A percentile compares a stretch with the other conserved stretches of the same genome.
Conservation (phyloP, 371 early-diverging fungal species). For the Mortierella sp. region DNA sequence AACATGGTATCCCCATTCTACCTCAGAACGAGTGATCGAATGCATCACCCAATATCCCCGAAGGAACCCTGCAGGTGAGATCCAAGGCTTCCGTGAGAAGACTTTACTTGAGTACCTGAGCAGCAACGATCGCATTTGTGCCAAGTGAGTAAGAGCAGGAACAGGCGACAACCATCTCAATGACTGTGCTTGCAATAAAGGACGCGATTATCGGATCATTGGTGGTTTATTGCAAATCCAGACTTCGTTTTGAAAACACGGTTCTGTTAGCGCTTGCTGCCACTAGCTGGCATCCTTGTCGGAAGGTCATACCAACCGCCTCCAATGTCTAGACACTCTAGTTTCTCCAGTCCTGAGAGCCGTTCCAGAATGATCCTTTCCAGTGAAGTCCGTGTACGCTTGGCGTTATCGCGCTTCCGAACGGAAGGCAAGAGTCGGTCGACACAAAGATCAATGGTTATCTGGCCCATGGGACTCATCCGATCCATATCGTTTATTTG, state of each 20-base stretch:
- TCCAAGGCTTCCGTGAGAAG: slow-evolving; percentile 42
- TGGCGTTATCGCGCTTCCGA: slow-evolving; percentile 11
- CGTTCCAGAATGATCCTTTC: slow-evolving; percentile 36
- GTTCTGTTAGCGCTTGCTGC: background rate
- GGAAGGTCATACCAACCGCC: slow-evolving; percentile 20
- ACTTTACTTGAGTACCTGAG: slow-evolving; percentile 36
- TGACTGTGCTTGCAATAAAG: background rate
- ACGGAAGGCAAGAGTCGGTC: slow-evolving; percentile 28
- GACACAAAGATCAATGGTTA: slow-evolving; percentile 33
- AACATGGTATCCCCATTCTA: no score
- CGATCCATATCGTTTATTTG: slow-evolving; percentile 36
- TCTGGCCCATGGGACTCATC: slow-evolving; percentile 25
- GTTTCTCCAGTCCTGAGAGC: slow-evolving; percentile 20
- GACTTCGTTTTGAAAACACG: no score
- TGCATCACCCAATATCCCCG: slow-evolving; percentile 42
- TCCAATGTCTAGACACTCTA: slow-evolving; percentile 26
- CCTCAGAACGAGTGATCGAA: slow-evolving; percentile 32
- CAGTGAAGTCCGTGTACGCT: slow-evolving; percentile 14
- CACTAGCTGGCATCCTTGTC: background rate
- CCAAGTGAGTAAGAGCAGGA: background rate
- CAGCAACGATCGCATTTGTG: slow-evolving; percentile 24
- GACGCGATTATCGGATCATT: background rate
- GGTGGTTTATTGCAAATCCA: no score
- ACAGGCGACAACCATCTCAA: background rate
- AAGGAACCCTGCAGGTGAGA: slow-evolving; percentile 32